phyloP scores from a whole-genome alignment of 2,329 filamentous ascomycete genomes.

The Stemphylium beticola region DNA sequence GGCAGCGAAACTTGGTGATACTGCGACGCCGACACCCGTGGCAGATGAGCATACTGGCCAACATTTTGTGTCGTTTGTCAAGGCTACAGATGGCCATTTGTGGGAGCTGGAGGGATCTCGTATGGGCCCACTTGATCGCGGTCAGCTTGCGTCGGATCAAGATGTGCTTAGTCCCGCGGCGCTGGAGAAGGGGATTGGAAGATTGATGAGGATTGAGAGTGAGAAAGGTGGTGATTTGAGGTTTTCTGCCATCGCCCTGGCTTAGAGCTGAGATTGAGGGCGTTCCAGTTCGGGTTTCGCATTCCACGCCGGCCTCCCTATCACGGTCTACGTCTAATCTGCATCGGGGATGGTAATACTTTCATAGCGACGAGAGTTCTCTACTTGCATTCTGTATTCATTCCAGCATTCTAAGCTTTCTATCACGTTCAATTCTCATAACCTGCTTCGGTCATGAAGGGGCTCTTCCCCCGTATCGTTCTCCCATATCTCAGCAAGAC shows the following conservation, averaged over 20 bases:
- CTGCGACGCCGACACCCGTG: constrained; percentile 36
- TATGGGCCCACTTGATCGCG: constrained; percentile 55
- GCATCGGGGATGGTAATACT: too few relatives aligned
- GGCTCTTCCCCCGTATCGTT: constrained; percentile 48
- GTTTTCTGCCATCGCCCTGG: constrained; percentile 55
- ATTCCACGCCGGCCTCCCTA: too few relatives aligned
- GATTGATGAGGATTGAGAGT: constrained; percentile 46
- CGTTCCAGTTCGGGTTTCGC: too few relatives aligned
- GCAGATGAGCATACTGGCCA: constrained; percentile 43
- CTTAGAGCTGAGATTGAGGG: constrained; percentile 13
- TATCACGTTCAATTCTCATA: constrained; percentile 4
- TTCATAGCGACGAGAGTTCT: too few relatives aligned
- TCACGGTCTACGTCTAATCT: too few relatives aligned
- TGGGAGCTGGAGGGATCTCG: constrained; percentile 56
- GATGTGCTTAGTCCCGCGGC: constrained; percentile 54
- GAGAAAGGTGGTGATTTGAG: constrained; percentile 49
- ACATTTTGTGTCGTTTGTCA: constrained; percentile 58
- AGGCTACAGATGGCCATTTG: constrained; percentile 53
- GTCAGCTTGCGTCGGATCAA: constrained; percentile 48
- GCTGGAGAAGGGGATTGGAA: constrained; percentile 50
- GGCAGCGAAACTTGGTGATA: constrained; percentile 52
- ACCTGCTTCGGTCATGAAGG: constrained; percentile 47
- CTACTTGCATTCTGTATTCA: too few relatives aligned
- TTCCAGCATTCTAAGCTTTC: background rate
- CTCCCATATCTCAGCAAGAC: constrained; percentile 53